Evolutionary conservation across 805 yeast genomes (phyloP), one percentile per base, ranked within the genome.

Genomic region (Saccharomyces jurei): DNA sequence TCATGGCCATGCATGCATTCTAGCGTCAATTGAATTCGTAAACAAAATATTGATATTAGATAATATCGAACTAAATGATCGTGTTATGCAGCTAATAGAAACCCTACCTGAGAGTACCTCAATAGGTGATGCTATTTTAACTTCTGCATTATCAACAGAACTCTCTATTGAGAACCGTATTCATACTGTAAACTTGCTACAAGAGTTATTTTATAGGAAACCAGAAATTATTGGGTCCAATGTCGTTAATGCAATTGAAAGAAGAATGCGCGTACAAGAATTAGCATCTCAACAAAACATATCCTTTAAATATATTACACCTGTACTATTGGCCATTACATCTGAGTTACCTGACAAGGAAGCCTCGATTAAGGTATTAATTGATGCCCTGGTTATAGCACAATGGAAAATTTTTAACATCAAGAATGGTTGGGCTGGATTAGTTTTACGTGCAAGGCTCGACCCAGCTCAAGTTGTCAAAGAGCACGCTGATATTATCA

Each of bases 341-440:
- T 69, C 66, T 41, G 57, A 62, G 14, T 54, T 63, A 2, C 61
- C 60, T 2, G 63, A 72, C 29, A 59, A 58, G 8, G 60, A 58
- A 1, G 53, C 68, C 10, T 54, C 73, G 49, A 63, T 66, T 3
- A 54, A 65, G 6, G 70, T 74, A 25, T 58, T 84, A 14, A 57
- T 76, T 21, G 69, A 74, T 9, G 56, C 75, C 17, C 63, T 83
- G 17, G 65, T 81, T 26, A 58, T 78, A 5, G 60, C 78, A 17
- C 86, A 84, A 61, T 76, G 74, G 55, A 50, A 61, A 2, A 52
- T 60, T 2, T 65, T 80, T n/a, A 58, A 69, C 48, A 54, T 68
- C 58, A 71, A 74, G 65, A 71, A 79, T 56, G 84, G 86, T 1
- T 92, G 98, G 98, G 86, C 89, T 32, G 87, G 87, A 0, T 69